These are phyloP conservation scores for Dichotomopilus funicola DNA, from an alignment of 2,329 filamentous ascomycete genomes.

Conservation along the genomic window DNA sequence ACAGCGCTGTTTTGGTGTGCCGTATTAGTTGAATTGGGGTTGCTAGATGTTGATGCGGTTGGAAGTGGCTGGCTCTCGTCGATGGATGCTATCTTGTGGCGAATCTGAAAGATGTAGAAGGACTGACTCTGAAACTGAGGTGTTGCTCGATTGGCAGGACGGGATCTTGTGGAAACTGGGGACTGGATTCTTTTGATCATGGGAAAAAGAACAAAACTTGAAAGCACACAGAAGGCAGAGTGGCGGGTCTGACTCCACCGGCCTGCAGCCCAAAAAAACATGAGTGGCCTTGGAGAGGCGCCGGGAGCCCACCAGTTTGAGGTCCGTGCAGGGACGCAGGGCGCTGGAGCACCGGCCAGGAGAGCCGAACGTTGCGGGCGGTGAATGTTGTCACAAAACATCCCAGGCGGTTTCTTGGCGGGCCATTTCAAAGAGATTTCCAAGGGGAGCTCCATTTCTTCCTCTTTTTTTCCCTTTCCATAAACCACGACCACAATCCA, in stretches of 20 bases:
- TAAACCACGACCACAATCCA: constrained; percentile 29
- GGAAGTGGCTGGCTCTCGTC: too few relatives aligned
- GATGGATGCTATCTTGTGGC: too few relatives aligned
- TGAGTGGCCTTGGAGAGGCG: constrained; percentile 9
- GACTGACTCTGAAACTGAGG: background rate
- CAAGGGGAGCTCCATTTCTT: constrained; percentile 7
- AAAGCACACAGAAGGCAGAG: constrained; percentile 15
- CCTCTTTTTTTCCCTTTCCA: constrained; percentile 18
- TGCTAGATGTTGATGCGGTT: too few relatives aligned
- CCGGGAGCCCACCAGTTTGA: constrained; percentile 1
- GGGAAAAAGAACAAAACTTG: constrained; percentile 24
- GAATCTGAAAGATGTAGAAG: too few relatives aligned
- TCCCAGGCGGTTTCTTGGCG: background rate
- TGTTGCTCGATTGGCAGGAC: constrained; percentile 15
- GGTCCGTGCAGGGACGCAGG: constrained; percentile 13
- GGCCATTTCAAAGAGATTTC: constrained; percentile 13
- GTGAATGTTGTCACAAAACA: constrained; percentile 19
- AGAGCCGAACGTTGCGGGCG: constrained; percentile 20
- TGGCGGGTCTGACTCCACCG: constrained; percentile 24
- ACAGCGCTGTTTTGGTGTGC: background rate
- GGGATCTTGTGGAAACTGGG: constrained; percentile 14
- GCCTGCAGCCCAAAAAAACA: constrained; percentile 14
- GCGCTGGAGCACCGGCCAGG: constrained; percentile 7
- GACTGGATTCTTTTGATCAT: constrained; percentile 17
- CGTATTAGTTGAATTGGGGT: constrained; percentile 12